These are phyloP conservation scores for Pelagophyceae sp. DNA, from an alignment of 352 stramenopile genomes.

Conservation along the genomic window DNA sequence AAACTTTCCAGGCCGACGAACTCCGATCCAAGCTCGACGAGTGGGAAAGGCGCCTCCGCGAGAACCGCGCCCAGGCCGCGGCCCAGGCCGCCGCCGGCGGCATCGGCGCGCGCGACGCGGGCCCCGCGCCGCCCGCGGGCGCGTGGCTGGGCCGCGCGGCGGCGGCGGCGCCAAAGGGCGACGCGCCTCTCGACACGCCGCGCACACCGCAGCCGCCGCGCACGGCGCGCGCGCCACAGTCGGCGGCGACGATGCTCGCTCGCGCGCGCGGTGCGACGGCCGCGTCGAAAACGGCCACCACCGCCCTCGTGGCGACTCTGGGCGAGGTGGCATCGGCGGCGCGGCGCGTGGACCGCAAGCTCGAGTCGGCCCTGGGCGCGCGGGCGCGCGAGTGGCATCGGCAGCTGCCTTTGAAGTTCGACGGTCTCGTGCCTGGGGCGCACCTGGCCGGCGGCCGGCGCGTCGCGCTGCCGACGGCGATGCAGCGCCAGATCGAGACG, in stretches of 20 bases:
- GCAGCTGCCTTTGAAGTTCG: not conserved
- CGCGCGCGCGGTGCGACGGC: not conserved
- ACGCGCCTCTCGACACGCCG: not conserved
- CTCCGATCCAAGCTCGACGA: not conserved
- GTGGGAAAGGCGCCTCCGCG: not conserved
- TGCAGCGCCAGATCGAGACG: not conserved
- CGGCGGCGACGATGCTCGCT: not conserved
- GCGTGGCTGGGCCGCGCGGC: not conserved
- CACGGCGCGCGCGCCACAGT: not conserved
- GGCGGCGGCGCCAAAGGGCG: not conserved
- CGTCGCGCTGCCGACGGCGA: not conserved
- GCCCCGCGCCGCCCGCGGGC: not conserved
- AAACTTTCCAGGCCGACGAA: not conserved
- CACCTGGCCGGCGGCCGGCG: not conserved
- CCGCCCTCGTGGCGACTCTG: not conserved
- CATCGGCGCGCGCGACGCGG: not conserved
- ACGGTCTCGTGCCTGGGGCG: not conserved
- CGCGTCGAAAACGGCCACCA: not conserved
- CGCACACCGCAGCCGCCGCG: not conserved
- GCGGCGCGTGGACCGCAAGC: not conserved
- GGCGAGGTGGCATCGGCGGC: not conserved
- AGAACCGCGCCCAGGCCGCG: not conserved
- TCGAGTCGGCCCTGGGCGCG: not conserved
- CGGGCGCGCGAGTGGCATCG: slow-evolving; percentile 3
- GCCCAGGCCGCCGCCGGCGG: not conserved